Percentiles rank a stretch among this genome's conserved stretches.
Evolutionary conservation across 2,329 filamentous ascomycete species (phyloP).

Genomic region (Fusarium musae): DNA sequence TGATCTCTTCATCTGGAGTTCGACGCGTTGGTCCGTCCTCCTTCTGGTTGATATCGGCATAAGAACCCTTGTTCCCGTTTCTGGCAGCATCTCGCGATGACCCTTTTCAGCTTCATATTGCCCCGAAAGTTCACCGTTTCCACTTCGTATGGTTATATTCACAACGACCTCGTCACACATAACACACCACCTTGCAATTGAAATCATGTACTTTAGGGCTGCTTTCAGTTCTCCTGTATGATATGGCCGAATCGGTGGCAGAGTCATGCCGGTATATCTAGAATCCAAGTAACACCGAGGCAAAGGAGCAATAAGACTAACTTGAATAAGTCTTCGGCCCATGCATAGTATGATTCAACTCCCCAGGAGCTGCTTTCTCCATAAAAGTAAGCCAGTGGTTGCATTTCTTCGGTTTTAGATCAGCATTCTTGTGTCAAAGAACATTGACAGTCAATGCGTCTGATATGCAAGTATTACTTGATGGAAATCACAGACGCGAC

Average conservation of each 20-base stretch:
- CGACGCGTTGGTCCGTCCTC: not conserved
- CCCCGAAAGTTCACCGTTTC: not conserved
- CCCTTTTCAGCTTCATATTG: not conserved
- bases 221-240: not conserved
- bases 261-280: not conserved
- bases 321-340: not conserved
- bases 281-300: slow-evolving; percentile 15
- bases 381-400: not conserved
- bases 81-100: not conserved
- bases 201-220: not conserved
- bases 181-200: not conserved
- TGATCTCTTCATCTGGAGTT: slow-evolving; percentile 3
- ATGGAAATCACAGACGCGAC: not conserved
- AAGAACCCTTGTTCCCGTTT: not conserved
- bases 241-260: not conserved
- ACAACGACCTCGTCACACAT: not conserved
- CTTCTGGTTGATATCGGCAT: slow-evolving; percentile 2
- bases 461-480: slow-evolving; percentile 7
- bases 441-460: not conserved
- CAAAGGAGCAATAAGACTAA: not conserved
- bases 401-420: not conserved
- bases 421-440: not conserved
- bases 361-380: not conserved
- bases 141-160: not conserved
- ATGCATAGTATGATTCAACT: not conserved